These are phyloP conservation scores for Rhodotorula taiwanensis DNA, from an alignment of 768 basidiomycete genomes.

Conservation along the genomic window DNA sequence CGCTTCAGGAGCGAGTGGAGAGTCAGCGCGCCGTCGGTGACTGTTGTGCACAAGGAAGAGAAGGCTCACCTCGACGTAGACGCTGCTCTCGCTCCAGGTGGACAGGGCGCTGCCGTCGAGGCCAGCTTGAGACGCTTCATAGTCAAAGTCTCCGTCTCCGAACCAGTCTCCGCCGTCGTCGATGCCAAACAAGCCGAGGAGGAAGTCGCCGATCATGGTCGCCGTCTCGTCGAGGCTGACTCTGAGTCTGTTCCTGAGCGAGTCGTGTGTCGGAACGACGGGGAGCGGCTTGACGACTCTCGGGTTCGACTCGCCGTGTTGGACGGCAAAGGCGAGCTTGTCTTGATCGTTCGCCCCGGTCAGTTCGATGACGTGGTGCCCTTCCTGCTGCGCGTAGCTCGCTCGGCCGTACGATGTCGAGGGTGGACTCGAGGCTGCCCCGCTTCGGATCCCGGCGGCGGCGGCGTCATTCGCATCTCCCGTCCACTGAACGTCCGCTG, in stretches of 20 bases:
- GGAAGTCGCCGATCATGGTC: conserved; percentile 5
- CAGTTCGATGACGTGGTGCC: neutral
- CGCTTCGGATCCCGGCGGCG: neutral
- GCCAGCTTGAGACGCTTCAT: neutral
- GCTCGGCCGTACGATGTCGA: neutral
- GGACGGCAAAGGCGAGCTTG: conserved; percentile 7
- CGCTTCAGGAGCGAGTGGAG: neutral
- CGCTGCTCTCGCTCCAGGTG: conserved; percentile 27
- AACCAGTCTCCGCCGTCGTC: conserved; percentile 20
- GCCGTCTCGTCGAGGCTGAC: neutral
- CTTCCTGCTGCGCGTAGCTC: neutral
- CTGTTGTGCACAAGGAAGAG: too few species aligned
- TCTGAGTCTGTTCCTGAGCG: neutral
- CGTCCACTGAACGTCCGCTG: too few species aligned
- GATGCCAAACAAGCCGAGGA: conserved; percentile 22
- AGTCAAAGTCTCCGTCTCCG: neutral
- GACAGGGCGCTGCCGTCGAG: conserved; percentile 4
- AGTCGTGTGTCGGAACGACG: neutral
- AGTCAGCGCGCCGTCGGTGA: neutral
- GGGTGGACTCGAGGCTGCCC: too few species aligned
- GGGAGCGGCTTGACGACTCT: neutral
- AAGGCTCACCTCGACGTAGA: conserved; percentile 30
- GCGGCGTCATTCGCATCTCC: neutral
- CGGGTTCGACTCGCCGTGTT: neutral
- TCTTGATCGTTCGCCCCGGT: neutral